These are phyloP conservation scores for Schizophyllum commune DNA, from an alignment of 1,284 basidiomycete species.

Conservation along the genomic window DNA sequence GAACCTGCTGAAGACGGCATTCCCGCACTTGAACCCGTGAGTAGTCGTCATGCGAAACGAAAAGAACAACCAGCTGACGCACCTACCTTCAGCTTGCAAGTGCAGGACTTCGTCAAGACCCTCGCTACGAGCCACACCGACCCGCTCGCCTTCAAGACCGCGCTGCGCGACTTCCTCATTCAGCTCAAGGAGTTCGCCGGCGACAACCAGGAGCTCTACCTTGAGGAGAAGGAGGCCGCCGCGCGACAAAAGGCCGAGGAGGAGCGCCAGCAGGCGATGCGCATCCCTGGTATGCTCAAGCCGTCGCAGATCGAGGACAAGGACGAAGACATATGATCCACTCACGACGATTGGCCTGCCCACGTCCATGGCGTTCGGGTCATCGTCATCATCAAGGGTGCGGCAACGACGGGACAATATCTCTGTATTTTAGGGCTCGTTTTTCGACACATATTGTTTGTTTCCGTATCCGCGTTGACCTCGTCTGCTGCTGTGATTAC, in stretches of 20 bases:
- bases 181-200: conserved; percentile 91
- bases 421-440: background rate
- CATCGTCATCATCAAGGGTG: background rate
- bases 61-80: conserved; percentile 4
- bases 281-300: conserved; percentile 98
- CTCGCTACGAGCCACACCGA: conserved; percentile 86
- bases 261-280: conserved; percentile 84
- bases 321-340: conserved; percentile 70
- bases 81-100: conserved; percentile 45
- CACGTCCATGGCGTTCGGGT: too few species aligned
- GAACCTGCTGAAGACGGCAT: conserved; percentile 80
- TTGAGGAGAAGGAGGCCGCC: conserved; percentile 90
- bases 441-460: background rate
- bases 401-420: background rate
- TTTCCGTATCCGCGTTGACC: background rate
- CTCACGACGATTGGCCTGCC: too few species aligned
- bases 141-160: conserved; percentile 89
- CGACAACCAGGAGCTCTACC: conserved; percentile 64
- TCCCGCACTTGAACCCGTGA: conserved; percentile 84
- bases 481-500: background rate
- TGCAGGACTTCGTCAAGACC: conserved; percentile 73
- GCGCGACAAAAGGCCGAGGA: conserved; percentile 53
- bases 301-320: conserved; percentile 90
- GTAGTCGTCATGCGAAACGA: conserved; percentile 20
- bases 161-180: conserved; percentile 88